phyloP scores from a whole-genome alignment of 2,329 filamentous ascomycete species.

The Aureobasidium lini region DNA sequence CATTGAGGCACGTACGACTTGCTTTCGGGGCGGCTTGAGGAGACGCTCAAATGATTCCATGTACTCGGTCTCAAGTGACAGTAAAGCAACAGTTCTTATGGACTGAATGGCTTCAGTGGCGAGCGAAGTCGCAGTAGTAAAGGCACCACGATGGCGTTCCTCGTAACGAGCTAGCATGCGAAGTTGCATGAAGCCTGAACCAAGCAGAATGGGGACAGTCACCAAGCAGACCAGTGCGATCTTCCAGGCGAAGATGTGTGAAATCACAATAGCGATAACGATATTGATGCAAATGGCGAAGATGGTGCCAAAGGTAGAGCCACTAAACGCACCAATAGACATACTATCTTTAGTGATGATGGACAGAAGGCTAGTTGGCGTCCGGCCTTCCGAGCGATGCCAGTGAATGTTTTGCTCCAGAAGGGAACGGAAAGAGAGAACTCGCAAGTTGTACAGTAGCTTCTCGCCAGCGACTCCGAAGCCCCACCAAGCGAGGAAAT shows the following conservation, averaged over 20 bases:
- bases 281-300: neutral
- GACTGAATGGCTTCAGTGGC: slow-evolving; percentile 60
- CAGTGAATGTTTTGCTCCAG: neutral
- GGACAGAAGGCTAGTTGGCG: neutral
- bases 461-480: neutral
- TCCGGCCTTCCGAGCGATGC: neutral
- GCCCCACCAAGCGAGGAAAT: neutral
- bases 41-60: neutral
- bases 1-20: neutral
- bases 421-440: neutral
- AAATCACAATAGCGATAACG: neutral
- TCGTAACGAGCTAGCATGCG: slow-evolving; percentile 50
- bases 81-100: slow-evolving; percentile 49
- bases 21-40: neutral
- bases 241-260: neutral
- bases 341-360: neutral
- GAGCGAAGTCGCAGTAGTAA: slow-evolving; percentile 54
- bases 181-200: slow-evolving; percentile 39
- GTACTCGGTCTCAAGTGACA: neutral
- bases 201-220: slow-evolving; percentile 38
- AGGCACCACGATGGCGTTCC: slow-evolving; percentile 55
- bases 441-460: neutral
- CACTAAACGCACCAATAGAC: neutral
- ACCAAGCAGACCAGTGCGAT: neutral
- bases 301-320: neutral